Evolutionary conservation across 2,329 filamentous ascomycete species (phyloP), one percentile per base, ranked within the genome.

Genomic region (Sclerotinia nivalis): DNA sequence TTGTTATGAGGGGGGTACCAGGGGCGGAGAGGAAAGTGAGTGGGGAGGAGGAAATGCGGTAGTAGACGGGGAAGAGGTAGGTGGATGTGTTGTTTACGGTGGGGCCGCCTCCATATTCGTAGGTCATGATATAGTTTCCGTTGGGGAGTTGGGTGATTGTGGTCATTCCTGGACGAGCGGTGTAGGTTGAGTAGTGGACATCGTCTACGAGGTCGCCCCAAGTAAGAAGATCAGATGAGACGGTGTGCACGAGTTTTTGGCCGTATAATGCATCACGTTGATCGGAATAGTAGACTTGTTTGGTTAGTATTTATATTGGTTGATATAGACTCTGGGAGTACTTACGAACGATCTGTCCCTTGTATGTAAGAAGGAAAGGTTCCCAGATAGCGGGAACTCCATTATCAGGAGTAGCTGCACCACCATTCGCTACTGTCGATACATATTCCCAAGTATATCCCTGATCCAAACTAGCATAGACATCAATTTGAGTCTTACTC

Each of bases 381-480:
- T 93, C 91, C 90, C 90, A 93, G 28, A 93, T 87, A 0, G 89
- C 88, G 0, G 88, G 90, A 50, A 88, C 78, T 1, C 88, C 89
- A 75, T 92, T 91, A 75, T 77, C 61, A 25, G 87, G 84, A 4
- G 89, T 86, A 0, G 81, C 75, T 2, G 89, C 88, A 60, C 83
- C 83, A 47, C 90, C 90, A 1, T 82, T 80, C 0, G 89, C 89
- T 58, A 92, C 85, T 73, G 88, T 84, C 70, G 86, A 89, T 66
- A 91, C 85, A 73, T 91, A 92, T 40, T 86, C 80, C 90, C 90
- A 93, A 1, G 85, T 88, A 47, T 79, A 74, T 9, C 89, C 90
- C 15, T 75, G 70, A 76, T 93, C 88, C 10, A 78, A 81, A 58
- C 85, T 88, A 10, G 88, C 89, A 75, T 92, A 93, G 10, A 93